phyloP scores from a whole-genome alignment of 2,329 filamentous ascomycete genomes.

The Grosmannia huntii region DNA sequence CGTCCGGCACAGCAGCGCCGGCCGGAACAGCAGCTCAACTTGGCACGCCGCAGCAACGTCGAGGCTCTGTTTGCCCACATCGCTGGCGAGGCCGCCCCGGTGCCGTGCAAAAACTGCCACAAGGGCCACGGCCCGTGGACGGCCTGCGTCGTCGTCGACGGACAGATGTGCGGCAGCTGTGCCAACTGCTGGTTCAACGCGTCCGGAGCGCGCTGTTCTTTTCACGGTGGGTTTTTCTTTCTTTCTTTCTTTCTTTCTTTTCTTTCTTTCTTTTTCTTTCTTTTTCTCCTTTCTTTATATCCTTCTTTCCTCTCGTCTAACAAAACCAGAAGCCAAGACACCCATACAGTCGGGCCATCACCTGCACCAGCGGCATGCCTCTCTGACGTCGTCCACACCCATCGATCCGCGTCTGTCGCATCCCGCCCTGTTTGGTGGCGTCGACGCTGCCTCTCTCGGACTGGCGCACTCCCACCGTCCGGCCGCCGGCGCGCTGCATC shows the following conservation, averaged over 20 bases:
- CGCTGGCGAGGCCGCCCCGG: slow-evolving; percentile 32
- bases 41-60: slow-evolving; percentile 45
- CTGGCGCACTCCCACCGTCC: not conserved
- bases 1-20: slow-evolving; percentile 40
- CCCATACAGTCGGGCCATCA: slow-evolving; percentile 29
- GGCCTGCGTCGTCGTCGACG: slow-evolving; percentile 43
- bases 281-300: not conserved
- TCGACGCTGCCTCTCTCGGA: not conserved
- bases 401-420: slow-evolving; percentile 6
- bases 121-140: slow-evolving; percentile 49
- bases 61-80: slow-evolving; percentile 47
- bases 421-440: not conserved
- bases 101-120: slow-evolving; percentile 46
- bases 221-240: slow-evolving; percentile 35
- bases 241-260: not conserved
- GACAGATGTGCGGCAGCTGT: slow-evolving; percentile 49
- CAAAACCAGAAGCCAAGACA: slow-evolving; percentile 7
- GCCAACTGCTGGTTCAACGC: slow-evolving; percentile 54
- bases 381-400: not conserved
- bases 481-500: not conserved
- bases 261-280: not conserved
- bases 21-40: slow-evolving; percentile 40
- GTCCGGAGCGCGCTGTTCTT: slow-evolving; percentile 45
- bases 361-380: slow-evolving; percentile 17
- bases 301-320: not conserved